A percentile compares a stretch with the other conserved stretches of the same genome.
Evolutionary conservation across 495 filamentous ascomycete genomes (phyloP).

Genomic region (Podospora bellae-mahoneyi): DNA sequence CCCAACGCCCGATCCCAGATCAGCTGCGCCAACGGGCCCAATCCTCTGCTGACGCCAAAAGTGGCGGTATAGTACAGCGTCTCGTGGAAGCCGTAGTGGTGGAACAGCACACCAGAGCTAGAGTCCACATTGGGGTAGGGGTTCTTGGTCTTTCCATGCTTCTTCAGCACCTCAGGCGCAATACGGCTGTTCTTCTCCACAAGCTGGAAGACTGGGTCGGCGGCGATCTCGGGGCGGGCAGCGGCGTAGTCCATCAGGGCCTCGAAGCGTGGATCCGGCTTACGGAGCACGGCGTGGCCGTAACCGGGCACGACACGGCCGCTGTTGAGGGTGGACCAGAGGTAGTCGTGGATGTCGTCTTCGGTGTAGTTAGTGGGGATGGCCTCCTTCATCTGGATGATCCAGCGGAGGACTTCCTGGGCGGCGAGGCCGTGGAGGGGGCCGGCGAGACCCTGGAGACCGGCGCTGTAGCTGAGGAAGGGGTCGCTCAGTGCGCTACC

Average conservation of each 20-base stretch:
- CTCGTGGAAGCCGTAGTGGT: conserved; percentile 95
- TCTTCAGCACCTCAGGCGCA: conserved; percentile 79
- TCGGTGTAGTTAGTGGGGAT: conserved; percentile 78
- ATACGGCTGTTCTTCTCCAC: conserved; percentile 77
- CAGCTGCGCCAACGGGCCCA: conserved; percentile 89
- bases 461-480: conserved; percentile 93
- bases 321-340: conserved; percentile 89
- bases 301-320: conserved; percentile 95
- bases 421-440: conserved; percentile 94
- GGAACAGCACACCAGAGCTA: conserved; percentile 87
- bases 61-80: conserved; percentile 97
- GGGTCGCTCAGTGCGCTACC: conserved; percentile 94
- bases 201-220: conserved; percentile 87
- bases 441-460: conserved; percentile 90
- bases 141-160: conserved; percentile 99
- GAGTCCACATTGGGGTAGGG: conserved; percentile 95
- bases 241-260: conserved; percentile 94
- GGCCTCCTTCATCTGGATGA: conserved; percentile 85
- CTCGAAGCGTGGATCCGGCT: conserved; percentile 93
- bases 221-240: conserved; percentile 74
- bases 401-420: conserved; percentile 95
- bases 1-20: conserved; percentile 95
- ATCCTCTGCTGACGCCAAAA: conserved; percentile 87
- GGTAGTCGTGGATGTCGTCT: conserved; percentile 75
- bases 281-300: conserved; percentile 96